Conservation (phyloP, 768 basidiomycete genomes). For the Phlebiopsis gigantea region DNA sequence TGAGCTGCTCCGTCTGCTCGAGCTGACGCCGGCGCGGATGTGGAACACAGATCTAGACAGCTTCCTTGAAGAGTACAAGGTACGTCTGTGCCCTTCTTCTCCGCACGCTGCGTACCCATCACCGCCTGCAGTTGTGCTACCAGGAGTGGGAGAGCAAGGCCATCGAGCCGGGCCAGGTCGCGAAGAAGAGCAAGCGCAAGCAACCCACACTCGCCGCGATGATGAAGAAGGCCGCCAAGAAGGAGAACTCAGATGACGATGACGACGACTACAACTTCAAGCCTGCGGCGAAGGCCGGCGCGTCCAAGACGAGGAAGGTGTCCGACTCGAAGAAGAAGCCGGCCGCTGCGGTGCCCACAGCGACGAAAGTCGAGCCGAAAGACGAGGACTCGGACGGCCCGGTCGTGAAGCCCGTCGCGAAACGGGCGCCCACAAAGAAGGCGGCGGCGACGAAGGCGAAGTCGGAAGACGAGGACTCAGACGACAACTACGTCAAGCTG, state of each 20-base stretch:
- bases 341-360: conserved; percentile 29
- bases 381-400: conserved; percentile 46
- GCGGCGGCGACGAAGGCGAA: conserved; percentile 42
- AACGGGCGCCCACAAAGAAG: conserved; percentile 24
- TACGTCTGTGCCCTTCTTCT: conserved; percentile 30
- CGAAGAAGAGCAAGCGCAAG: conserved; percentile 53
- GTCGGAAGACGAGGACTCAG: conserved; percentile 38
- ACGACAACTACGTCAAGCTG: conserved; percentile 19
- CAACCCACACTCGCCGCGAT: conserved; percentile 50
- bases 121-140: conserved; percentile 31
- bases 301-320: conserved; percentile 27
- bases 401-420: conserved; percentile 9
- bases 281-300: conserved; percentile 40
- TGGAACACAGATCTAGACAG: conserved; percentile 88
- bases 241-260: conserved; percentile 30
- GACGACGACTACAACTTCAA: conserved; percentile 54
- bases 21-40: conserved; percentile 72
- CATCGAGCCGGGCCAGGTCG: conserved; percentile 36
- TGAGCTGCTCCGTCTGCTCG: conserved; percentile 74
- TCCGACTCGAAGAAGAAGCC: conserved; percentile 29
- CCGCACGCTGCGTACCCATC: background rate
- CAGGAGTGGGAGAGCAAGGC: conserved; percentile 40
- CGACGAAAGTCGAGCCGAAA: conserved; percentile 39
- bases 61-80: conserved; percentile 84
- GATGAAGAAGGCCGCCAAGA: conserved; percentile 34